These are phyloP conservation scores for Diutina rugosa DNA, from an alignment of 1,139 yeast genomes.

Conservation along the genomic window DNA sequence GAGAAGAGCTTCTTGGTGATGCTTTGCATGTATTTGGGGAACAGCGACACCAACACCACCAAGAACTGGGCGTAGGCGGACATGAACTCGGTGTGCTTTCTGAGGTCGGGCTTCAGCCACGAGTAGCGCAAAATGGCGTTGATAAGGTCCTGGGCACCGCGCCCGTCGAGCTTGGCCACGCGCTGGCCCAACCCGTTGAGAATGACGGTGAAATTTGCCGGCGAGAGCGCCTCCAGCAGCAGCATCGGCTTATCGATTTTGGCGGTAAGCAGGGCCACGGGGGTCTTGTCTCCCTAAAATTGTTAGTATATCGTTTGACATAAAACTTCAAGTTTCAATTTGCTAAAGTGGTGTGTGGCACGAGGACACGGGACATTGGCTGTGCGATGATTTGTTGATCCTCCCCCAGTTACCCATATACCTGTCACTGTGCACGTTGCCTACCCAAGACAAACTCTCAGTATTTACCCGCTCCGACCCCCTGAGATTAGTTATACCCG, in stretches of 20 bases:
- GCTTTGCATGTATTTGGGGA: slow-evolving; percentile 82
- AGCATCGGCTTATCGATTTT: slow-evolving; percentile 21
- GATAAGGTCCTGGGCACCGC: slow-evolving; percentile 19
- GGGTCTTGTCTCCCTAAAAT: slow-evolving; percentile 21
- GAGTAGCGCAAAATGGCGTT: slow-evolving; percentile 26
- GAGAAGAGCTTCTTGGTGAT: slow-evolving; percentile 54
- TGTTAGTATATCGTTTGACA: slow-evolving; percentile 10
- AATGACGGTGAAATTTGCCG: slow-evolving; percentile 21
- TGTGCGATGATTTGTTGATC: slow-evolving; percentile 1
- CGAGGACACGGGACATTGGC: background rate
- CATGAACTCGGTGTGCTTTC: slow-evolving; percentile 21
- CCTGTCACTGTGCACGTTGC: background rate
- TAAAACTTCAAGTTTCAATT: background rate
- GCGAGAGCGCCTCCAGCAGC: slow-evolving; percentile 23
- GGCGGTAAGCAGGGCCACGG: slow-evolving; percentile 23
- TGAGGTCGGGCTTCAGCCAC: slow-evolving; percentile 38
- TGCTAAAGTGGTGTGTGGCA: background rate
- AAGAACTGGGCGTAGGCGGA: slow-evolving; percentile 55
- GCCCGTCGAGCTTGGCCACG: slow-evolving; percentile 25
- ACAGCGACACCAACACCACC: slow-evolving; percentile 66
- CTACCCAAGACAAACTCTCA: background rate
- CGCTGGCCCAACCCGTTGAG: slow-evolving; percentile 22
- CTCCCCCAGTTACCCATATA: background rate
- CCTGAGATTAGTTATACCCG: background rate
- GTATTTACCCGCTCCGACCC: background rate